A percentile compares a stretch with the other conserved stretches of the same genome.
Evolutionary conservation across 768 basidiomycete genomes (phyloP).

Genomic region (Daedalea quercina): DNA sequence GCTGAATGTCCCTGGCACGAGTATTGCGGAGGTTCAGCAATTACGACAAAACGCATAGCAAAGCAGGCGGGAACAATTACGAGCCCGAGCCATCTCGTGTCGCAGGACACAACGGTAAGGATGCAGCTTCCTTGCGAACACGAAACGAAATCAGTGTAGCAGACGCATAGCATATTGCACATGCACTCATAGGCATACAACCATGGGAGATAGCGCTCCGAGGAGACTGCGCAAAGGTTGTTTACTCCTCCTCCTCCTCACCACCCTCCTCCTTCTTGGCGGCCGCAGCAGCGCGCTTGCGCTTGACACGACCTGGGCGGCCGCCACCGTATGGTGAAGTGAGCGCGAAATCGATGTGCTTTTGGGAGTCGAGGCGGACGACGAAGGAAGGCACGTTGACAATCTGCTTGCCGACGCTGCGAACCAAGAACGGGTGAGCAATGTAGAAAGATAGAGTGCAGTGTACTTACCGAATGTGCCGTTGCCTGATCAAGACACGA

Average conservation of each 20-base stretch:
- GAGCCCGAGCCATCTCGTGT: no score
- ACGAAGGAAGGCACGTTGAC: constrained; percentile 99
- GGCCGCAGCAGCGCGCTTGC: constrained; percentile 92
- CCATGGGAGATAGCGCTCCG: constrained; percentile 8
- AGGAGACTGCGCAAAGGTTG: constrained; percentile 6
- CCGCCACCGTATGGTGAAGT: constrained; percentile 96
- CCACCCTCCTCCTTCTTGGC: constrained; percentile 88
- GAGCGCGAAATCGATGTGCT: constrained; percentile 99
- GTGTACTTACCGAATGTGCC: constrained; percentile 86
- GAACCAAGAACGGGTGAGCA: background rate
- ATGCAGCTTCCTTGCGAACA: no score
- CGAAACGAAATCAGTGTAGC: background rate
- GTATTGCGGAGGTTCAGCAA: no score
- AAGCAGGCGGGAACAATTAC: no score
- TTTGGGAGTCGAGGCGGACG: constrained; percentile 98
- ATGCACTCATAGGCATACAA: constrained; percentile 3
- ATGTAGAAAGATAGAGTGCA: background rate
- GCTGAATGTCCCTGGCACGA: no score
- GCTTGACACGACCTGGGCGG: constrained; percentile 93
- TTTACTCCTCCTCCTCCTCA: constrained; percentile 36
- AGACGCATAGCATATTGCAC: constrained; percentile 4
- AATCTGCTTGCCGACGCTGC: constrained; percentile 94
- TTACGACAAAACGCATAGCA: no score
- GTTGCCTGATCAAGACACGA: constrained; percentile 93
- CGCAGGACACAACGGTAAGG: no score